These are phyloP conservation scores for Tetrahymena borealis DNA, from an alignment of 73 alveolate genomes.

Conservation along the genomic window DNA sequence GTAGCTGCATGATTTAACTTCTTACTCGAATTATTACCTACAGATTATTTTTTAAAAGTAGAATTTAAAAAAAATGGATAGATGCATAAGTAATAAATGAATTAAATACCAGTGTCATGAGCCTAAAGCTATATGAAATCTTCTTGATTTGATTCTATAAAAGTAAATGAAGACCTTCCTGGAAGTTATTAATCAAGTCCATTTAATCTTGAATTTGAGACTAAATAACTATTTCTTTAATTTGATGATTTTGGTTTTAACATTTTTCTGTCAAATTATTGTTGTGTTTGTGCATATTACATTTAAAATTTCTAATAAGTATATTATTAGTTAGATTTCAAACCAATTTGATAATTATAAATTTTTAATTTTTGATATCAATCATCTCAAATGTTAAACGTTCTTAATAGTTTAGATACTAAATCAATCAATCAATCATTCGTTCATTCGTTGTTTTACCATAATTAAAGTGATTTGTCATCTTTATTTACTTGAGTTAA, in stretches of 20 bases:
- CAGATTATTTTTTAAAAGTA: background rate
- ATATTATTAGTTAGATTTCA: no score
- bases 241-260: background rate
- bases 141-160: background rate
- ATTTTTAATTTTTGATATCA: no score
- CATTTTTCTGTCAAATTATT: background rate
- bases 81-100: background rate
- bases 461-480: no score
- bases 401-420: no score
- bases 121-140: background rate
- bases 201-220: background rate
- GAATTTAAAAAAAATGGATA: background rate
- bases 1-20: background rate
- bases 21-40: background rate
- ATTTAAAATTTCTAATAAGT: no score
- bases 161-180: background rate
- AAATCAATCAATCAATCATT: no score
- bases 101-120: background rate
- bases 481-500: no score
- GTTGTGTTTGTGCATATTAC: background rate
- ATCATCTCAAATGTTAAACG: no score
- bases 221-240: background rate
- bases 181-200: background rate
- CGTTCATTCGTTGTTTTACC: no score
- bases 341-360: no score